Evolutionary conservation across 2,329 filamentous ascomycete genomes (phyloP), one percentile per base, ranked within the genome.

Genomic region (Dactylonectria estremocensis): DNA sequence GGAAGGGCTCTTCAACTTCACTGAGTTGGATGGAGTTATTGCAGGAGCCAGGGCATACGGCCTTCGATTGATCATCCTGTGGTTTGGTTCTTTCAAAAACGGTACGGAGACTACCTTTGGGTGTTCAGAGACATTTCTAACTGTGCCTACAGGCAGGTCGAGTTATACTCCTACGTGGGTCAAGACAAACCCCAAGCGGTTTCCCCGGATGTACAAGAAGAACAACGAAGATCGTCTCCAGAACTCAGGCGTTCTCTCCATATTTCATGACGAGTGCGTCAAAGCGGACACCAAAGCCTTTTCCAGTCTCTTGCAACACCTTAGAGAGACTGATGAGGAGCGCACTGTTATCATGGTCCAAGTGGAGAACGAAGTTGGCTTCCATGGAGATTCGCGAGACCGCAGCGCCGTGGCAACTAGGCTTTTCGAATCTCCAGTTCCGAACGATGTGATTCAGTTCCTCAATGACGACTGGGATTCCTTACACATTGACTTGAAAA

Each of bases 261-360:
- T 74, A 8, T 78, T 70, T 13, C 48, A 60, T 10, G 14, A 40
- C 0, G 57, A 68, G 5, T 45, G 20, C 8, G 16, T 20, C 0
- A 46, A 70, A 7, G 68, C 68, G 3, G 68, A 70, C 8, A 61
- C 61, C 11, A 66, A 49, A 18, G 78, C 78, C 2, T 80, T 80
- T 64, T 63, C 67, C 1, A 62, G 55, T 11, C 67, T 80, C 2
- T 77, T 80, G 77, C 52, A 22, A 1, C 71, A 79, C 35, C 37
- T 79, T 0, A 81, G 81, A 43, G 76, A 82, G 7, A 64, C 86
- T 6, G 84, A 87, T 57, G 75, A 76, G 46, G 71, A 75, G 8
- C 78, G 76, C 1, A 87, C 84, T 0, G 84, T 87, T 1, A 70
- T 87, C 9, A 87, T 87, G 85, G 81, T 86, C 1, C 85, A 87